Conservation (phyloP, 352 stramenopile species). For the Plasmopara viticola region DNA sequence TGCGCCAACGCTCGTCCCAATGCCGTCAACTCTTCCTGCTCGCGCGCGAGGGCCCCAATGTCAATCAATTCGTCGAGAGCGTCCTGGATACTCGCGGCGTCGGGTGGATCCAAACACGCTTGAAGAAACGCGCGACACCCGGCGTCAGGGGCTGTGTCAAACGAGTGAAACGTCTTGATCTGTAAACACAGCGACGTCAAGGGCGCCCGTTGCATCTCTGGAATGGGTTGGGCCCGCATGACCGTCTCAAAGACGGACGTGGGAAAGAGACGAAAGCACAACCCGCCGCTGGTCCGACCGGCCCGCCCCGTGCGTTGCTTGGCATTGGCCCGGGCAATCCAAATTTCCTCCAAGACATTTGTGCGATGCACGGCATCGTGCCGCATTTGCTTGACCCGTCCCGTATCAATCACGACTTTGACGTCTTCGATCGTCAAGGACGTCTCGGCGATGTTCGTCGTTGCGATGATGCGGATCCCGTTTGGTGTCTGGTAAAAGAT, state of each 20-base stretch:
- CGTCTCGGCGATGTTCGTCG: constrained; percentile 97
- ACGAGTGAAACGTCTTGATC: constrained; percentile 86
- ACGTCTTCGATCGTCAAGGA: constrained; percentile 94
- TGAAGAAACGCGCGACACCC: constrained; percentile 79
- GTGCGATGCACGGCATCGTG: constrained; percentile 78
- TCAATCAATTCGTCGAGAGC: constrained; percentile 87
- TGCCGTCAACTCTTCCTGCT: constrained; percentile 83
- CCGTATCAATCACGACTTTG: constrained; percentile 94
- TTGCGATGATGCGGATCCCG: constrained; percentile 90
- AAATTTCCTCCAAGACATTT: constrained; percentile 87
- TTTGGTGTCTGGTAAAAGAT: constrained; percentile 81
- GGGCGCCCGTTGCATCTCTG: constrained; percentile 94
- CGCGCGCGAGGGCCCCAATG: constrained; percentile 75
- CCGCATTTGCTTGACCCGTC: constrained; percentile 90
- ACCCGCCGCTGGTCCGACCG: constrained; percentile 87
- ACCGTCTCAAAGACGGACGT: constrained; percentile 61
- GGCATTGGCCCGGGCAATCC: constrained; percentile 87
- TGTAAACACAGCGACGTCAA: constrained; percentile 95
- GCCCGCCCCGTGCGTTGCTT: constrained; percentile 88
- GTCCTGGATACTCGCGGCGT: constrained; percentile 80
- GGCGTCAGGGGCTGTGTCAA: constrained; percentile 19
- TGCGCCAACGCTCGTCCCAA: constrained; percentile 90
- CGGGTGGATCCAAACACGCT: constrained; percentile 90
- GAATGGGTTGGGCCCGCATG: constrained; percentile 79
- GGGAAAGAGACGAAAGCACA: constrained; percentile 87